These are phyloP conservation scores for Populus nigra DNA, from an alignment of 345 rosid genomes.

Conservation along the genomic window DNA sequence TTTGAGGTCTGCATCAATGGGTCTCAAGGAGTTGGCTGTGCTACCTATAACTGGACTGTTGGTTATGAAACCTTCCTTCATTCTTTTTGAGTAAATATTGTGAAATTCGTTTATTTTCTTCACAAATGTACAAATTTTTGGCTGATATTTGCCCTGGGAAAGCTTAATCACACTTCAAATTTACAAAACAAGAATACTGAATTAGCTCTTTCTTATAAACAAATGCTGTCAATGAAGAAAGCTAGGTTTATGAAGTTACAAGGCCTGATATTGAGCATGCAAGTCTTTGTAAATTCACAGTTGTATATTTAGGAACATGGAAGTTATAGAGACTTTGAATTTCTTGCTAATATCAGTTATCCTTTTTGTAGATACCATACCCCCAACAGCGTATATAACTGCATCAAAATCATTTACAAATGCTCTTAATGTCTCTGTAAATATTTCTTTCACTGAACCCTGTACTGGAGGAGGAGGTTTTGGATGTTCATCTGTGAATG, in stretches of 20 bases:
- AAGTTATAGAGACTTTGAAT: not conserved
- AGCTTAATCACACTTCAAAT: not conserved
- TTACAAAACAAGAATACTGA: not conserved
- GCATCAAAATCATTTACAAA: constrained; percentile 70
- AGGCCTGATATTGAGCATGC: not conserved
- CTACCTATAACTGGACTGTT: constrained; percentile 65
- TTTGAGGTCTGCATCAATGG: constrained; percentile 65
- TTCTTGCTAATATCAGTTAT: constrained; percentile 13
- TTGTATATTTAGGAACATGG: not conserved
- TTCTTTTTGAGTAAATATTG: constrained; percentile 16
- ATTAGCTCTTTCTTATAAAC: not conserved
- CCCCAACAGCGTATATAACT: constrained; percentile 69
- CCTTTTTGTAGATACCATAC: constrained; percentile 63
- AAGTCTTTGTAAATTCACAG: not conserved
- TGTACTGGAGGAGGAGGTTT: constrained; percentile 75
- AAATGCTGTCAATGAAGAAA: not conserved
- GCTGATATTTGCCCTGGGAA: not conserved
- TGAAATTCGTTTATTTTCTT: not conserved
- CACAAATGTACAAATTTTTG: not conserved
- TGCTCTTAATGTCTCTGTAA: constrained; percentile 65
- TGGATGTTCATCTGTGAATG: constrained; percentile 64
- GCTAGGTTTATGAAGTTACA: not conserved
- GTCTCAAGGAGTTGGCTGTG: constrained; percentile 54
- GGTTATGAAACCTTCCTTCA: constrained; percentile 53
- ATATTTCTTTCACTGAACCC: constrained; percentile 71